Evolutionary conservation across 441 rosid genomes (phyloP).

Genomic region (Euphorbia celastroides): DNA sequence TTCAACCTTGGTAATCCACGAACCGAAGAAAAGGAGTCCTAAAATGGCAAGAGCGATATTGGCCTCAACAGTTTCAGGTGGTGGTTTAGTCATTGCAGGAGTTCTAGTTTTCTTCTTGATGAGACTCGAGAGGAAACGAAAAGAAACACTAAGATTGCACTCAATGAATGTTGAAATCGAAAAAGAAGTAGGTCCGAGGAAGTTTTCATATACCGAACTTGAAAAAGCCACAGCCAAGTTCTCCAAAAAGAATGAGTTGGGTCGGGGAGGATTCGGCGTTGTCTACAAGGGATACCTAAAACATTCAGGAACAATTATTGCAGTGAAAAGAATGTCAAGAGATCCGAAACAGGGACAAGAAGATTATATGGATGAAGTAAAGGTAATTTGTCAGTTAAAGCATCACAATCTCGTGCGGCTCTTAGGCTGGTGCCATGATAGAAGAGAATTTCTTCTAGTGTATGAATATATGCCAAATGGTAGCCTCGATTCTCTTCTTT

Average conservation of each 20-base stretch:
- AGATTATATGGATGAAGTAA: slow-evolving; percentile 47
- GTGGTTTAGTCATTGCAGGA: slow-evolving; percentile 12
- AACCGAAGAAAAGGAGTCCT: neutral
- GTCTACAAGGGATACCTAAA: slow-evolving; percentile 44
- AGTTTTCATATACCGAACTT: slow-evolving; percentile 42
- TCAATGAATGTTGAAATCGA: slow-evolving; percentile 52
- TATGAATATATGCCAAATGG: slow-evolving; percentile 56
- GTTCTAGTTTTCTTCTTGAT: neutral
- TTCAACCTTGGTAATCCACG: slow-evolving; percentile 26
- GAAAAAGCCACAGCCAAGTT: slow-evolving; percentile 50
- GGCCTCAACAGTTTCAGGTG: slow-evolving; percentile 19
- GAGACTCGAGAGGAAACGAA: neutral
- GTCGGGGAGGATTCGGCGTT: slow-evolving; percentile 61
- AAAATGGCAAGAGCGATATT: slow-evolving; percentile 6
- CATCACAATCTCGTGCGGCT: slow-evolving; percentile 56
- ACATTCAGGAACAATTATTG: slow-evolving; percentile 28
- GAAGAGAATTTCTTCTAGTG: slow-evolving; percentile 33
- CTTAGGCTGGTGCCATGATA: slow-evolving; percentile 60
- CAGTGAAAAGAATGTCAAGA: slow-evolving; percentile 45
- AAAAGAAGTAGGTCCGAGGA: slow-evolving; percentile 52
- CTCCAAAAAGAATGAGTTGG: slow-evolving; percentile 37
- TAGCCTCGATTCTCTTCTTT: slow-evolving; percentile 46
- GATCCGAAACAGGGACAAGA: slow-evolving; percentile 41
- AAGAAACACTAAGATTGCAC: slow-evolving; percentile 22
- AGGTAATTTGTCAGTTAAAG: slow-evolving; percentile 40